Evolutionary conservation across 169 alveolate genomes (phyloP).

Genomic region (Eimeria maxima): DNA sequence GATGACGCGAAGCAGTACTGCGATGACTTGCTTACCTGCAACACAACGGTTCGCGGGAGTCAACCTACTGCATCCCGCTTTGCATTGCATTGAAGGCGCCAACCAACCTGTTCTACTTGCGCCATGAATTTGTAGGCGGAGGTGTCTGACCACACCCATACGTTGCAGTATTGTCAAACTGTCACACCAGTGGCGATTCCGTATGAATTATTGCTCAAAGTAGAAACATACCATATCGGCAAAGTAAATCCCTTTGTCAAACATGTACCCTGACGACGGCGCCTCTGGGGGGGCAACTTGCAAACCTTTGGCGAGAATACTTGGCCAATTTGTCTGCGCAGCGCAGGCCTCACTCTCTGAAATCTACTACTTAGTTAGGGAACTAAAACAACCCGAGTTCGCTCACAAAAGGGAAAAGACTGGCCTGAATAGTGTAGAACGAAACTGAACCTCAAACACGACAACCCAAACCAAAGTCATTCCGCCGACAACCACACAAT

Average conservation of each 20-base stretch:
- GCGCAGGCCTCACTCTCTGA: background rate
- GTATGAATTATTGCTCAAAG: background rate
- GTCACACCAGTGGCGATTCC: background rate
- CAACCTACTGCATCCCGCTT: background rate
- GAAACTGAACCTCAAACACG: background rate
- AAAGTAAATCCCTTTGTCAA: constrained; percentile 96
- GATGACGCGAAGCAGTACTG: constrained; percentile 91
- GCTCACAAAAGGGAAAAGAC: background rate
- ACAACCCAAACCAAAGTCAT: background rate
- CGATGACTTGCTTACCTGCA: constrained; percentile 90
- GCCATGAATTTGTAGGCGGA: background rate
- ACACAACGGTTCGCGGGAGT: background rate
- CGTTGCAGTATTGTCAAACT: background rate
- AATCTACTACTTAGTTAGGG: background rate
- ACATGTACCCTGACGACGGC: constrained; percentile 95
- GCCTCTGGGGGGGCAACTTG: constrained; percentile 97
- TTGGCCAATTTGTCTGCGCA: constrained; percentile 91
- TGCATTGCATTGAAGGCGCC: background rate
- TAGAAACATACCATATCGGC: constrained; percentile 92
- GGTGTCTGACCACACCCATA: background rate
- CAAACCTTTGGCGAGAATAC: constrained; percentile 94
- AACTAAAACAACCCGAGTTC: background rate
- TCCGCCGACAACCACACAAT: background rate
- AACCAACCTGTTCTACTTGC: background rate
- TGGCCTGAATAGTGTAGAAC: background rate